Conservation (phyloP, 306 rosid species). For the Styphnolobium japonicum region DNA sequence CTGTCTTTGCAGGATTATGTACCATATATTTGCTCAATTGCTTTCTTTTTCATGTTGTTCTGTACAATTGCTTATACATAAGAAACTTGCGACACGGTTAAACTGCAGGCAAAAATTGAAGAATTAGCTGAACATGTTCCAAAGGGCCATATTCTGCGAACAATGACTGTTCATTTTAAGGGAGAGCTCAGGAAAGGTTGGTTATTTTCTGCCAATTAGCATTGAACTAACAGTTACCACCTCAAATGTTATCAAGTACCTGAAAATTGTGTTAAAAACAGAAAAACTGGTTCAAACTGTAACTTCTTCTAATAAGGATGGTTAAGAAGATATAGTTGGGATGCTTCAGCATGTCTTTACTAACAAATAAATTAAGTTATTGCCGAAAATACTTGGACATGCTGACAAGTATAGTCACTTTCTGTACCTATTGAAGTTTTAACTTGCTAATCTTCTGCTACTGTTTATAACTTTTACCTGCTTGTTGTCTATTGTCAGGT, state of each 20-base stretch:
- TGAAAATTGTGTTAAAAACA: not conserved
- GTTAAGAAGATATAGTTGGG: not conserved
- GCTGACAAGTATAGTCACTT: not conserved
- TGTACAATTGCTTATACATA: not conserved
- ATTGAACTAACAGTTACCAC: not conserved
- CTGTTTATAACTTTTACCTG: not conserved
- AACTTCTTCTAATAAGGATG: too few species aligned
- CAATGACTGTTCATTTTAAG: slow-evolving; percentile 94
- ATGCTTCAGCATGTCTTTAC: not conserved
- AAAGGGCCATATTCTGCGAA: slow-evolving; percentile 93
- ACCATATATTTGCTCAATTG: not conserved
- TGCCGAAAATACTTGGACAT: slow-evolving; percentile 1
- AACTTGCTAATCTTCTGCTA: not conserved
- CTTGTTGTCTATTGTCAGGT: slow-evolving; percentile 52
- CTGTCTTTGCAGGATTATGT: not conserved
- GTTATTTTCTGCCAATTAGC: slow-evolving; percentile 25
- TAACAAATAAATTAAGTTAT: not conserved
- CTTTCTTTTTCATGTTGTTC: slow-evolving; percentile 5
- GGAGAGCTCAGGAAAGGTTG: slow-evolving; percentile 98
- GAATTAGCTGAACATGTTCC: slow-evolving; percentile 98
- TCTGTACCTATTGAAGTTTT: not conserved
- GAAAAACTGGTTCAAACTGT: too few species aligned
- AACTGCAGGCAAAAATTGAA: slow-evolving; percentile 92
- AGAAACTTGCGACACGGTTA: slow-evolving; percentile 19
- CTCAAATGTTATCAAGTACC: slow-evolving; percentile 10